Base-by-base conservation (phyloP, 306 rosid genomes). In the Crotalaria pallida region DNA sequence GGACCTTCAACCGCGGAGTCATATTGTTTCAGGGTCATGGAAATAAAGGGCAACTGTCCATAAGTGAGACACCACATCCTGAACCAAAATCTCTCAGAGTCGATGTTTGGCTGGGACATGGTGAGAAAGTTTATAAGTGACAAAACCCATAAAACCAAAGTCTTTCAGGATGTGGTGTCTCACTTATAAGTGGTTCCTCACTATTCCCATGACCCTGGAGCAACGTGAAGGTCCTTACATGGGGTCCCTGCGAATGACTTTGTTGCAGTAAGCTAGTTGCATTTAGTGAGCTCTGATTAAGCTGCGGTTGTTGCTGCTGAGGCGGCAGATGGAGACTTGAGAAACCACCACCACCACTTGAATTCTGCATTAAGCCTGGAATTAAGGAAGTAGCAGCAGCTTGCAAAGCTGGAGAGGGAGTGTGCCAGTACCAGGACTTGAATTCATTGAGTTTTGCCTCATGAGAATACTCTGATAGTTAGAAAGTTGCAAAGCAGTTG, bases 391-490 rank as follows among this genome's bases (percentile, higher is more conserved):
- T 19, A 45, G 83, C 52, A 51, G 87, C 64, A 44, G 91, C 89
- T 77, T 84, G 99, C 74, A 89, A 73, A 26, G 84, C 69, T 16
- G 91, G 77, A 3, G 97, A 84, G 8, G 97, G 86, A 71, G 79
- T 49, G 96, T 77, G 72, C 68, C 73, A n/a, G n/a, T n/a, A n/a
- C n/a, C n/a, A 6, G 91, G 70, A 67, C 78, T 87, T 24, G 96
- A 85, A 66, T 82, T 93, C 89, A 86, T 84, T 0, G 96, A 91
- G 84, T 85, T 95, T 79, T 91, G 96, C 72, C 92, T 89, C 84
- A 81, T 65, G 27, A 90, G 90, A 69, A 84, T 48, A 82, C 80
- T 95, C 84, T 95, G 99, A 85, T 86, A 95, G 72, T 52, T 84
- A 31, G 84, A 62, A 74, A 91, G 81, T 27, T 88, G 85, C 80